Base-by-base conservation (phyloP, 2,329 filamentous ascomycete genomes). In the Pestalotiopsis sp. region DNA sequence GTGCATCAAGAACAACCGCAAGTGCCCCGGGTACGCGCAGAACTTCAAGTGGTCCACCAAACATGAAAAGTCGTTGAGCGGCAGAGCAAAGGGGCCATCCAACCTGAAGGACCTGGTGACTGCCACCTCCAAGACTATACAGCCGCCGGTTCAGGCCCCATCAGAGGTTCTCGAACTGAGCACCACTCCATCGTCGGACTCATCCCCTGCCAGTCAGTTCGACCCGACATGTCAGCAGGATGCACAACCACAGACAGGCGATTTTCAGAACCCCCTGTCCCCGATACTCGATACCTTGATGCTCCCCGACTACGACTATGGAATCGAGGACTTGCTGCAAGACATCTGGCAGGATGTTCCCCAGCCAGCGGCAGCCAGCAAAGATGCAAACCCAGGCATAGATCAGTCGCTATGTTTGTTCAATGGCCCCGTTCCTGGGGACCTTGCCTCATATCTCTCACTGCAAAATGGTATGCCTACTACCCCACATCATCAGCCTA, bases 31-130 rank as follows among this genome's bases (percentile, higher is more conserved):
- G 1, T 79, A 78, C 65, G 71, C 71, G 13, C 74, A 78, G 25
- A 76, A 77, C 23, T 76, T 82, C 59, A 79, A 79, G 49, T 83
- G 81, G 81, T 82, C 81, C 0, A 82, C 80, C 70, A 83, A 82
- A 59, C 79, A 83, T 67, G 80, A 82, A 73, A 76, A 71, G 64
- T 68, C 62, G 36, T 31, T 65, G 66, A 17, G 59, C 23, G 60
- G 57, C 49, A 69, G 57, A n/a, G 59, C 66, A 39, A 64, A 36
- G 41, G 66, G 68, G 14, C 63, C 66, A 27, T 49, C 70, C 52
- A 66, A 70, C 25, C 57, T 70, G 57, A 69, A 65, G 36, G 67
- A 65, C 36, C 59, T 65, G 31, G 65, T 69, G 38, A 67, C 49
- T 23, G 68, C 65, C 25, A 70, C 68, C 11, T 69, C 69, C 31